A percentile compares a stretch with the other conserved stretches of the same genome.
These are phyloP conservation scores for Ascoidea tarda DNA, from an alignment of 805 yeast genomes.

Conservation along the genomic window DNA sequence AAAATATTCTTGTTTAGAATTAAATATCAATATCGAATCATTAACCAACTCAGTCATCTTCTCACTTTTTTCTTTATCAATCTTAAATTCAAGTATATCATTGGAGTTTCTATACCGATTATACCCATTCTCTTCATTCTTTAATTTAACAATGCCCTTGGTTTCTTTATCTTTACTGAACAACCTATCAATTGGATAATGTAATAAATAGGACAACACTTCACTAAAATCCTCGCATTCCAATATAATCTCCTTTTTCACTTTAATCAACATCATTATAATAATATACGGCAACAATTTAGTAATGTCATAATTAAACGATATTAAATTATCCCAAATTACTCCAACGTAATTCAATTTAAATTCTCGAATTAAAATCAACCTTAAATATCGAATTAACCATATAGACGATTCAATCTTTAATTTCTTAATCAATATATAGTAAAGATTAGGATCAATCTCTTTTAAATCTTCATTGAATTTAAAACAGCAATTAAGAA, in stretches of 20 bases:
- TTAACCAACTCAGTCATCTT: slow-evolving; percentile 3
- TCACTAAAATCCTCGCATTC: slow-evolving; percentile 34
- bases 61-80: not conserved
- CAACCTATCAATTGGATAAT: slow-evolving; percentile 25
- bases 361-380: slow-evolving; percentile 30
- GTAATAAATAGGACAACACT: slow-evolving; percentile 27
- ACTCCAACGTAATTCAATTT: slow-evolving; percentile 22
- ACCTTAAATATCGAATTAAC: slow-evolving; percentile 34
- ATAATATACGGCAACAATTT: slow-evolving; percentile 25
- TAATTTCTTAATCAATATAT: slow-evolving; percentile 26
- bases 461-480: slow-evolving; percentile 29
- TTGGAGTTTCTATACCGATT: slow-evolving; percentile 7
- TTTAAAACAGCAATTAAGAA: slow-evolving; percentile 28
- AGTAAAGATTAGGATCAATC: slow-evolving; percentile 32
- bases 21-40: slow-evolving; percentile 7
- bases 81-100: not conserved
- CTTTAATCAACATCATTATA: slow-evolving; percentile 25
- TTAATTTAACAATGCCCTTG: slow-evolving; percentile 22
- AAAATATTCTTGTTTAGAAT: slow-evolving; percentile 13
- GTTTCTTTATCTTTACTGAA: slow-evolving; percentile 18
- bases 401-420: slow-evolving; percentile 35
- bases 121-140: slow-evolving; percentile 19
- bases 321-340: slow-evolving; percentile 29
- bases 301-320: slow-evolving; percentile 16
- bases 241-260: slow-evolving; percentile 27